Conservation (phyloP, 495 filamentous ascomycete genomes). For the Talaromyces ruber region DNA sequence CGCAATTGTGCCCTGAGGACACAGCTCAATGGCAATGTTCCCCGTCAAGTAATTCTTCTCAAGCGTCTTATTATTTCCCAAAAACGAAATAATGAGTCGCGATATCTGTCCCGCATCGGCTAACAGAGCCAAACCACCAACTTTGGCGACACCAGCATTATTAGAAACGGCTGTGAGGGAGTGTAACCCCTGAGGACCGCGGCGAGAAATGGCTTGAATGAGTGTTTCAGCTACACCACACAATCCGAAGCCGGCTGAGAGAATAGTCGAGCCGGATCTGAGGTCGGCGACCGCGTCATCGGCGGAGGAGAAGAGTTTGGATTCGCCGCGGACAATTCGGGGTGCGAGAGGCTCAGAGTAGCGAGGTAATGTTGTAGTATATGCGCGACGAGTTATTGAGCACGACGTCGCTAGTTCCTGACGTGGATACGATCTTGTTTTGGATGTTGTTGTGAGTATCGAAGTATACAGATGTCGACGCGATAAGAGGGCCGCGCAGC, state of each 20-base stretch:
- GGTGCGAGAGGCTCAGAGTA: slow-evolving; percentile 24
- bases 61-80: slow-evolving; percentile 84
- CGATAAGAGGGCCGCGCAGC: neutral
- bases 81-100: slow-evolving; percentile 78
- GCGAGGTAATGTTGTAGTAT: neutral
- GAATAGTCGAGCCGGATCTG: slow-evolving; percentile 59
- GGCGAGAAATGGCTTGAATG: slow-evolving; percentile 63
- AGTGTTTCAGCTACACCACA: slow-evolving; percentile 87
- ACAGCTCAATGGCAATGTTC: slow-evolving; percentile 76
- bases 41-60: slow-evolving; percentile 79
- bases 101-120: slow-evolving; percentile 70
- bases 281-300: slow-evolving; percentile 67
- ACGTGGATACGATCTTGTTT: neutral
- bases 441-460: neutral
- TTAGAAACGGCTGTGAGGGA: slow-evolving; percentile 83
- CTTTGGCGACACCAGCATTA: slow-evolving; percentile 74
- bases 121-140: slow-evolving; percentile 69
- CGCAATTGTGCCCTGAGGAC: slow-evolving; percentile 82
- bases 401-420: neutral
- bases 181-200: slow-evolving; percentile 58
- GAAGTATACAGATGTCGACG: neutral
- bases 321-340: slow-evolving; percentile 27
- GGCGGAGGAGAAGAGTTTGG: slow-evolving; percentile 67
- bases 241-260: slow-evolving; percentile 82
- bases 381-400: neutral